These are phyloP conservation scores for Scheffersomyces stipitis DNA, from an alignment of 805 yeast species.

Conservation along the genomic window DNA sequence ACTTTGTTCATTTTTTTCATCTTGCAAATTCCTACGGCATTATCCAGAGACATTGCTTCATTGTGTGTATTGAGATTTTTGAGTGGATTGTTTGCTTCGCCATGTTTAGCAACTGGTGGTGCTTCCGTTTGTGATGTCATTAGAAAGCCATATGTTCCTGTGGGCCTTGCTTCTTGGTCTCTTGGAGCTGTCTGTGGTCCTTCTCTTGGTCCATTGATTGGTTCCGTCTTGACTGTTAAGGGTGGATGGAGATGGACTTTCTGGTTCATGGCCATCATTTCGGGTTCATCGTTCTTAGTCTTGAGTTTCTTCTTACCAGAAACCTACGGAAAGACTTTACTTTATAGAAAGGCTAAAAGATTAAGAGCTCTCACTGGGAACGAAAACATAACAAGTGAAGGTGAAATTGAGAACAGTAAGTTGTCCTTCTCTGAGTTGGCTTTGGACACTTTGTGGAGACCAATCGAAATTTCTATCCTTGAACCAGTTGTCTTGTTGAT, in stretches of 20 bases:
- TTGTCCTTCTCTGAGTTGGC: constrained; percentile 18
- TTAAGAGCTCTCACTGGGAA: constrained; percentile 52
- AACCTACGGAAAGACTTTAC: constrained; percentile 44
- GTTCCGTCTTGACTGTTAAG: constrained; percentile 47
- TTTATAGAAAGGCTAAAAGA: constrained; percentile 48
- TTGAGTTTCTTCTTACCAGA: constrained; percentile 46
- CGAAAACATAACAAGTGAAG: constrained; percentile 40
- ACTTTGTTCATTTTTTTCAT: constrained; percentile 49
- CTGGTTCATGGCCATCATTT: constrained; percentile 48
- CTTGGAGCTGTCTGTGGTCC: constrained; percentile 57
- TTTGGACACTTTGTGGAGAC: constrained; percentile 45
- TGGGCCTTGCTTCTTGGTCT: constrained; percentile 53
- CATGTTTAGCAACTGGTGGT: constrained; percentile 58
- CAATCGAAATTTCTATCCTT: constrained; percentile 45
- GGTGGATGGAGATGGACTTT: constrained; percentile 55
- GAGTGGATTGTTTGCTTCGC: constrained; percentile 56
- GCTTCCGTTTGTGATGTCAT: constrained; percentile 56
- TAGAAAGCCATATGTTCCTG: constrained; percentile 40
- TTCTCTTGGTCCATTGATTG: constrained; percentile 55
- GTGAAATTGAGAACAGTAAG: constrained; percentile 31
- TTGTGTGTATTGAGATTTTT: constrained; percentile 51
- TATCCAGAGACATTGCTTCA: constrained; percentile 49
- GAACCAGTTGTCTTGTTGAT: constrained; percentile 61
- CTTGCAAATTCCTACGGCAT: constrained; percentile 58
- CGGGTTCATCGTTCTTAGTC: constrained; percentile 36